Base-by-base conservation (phyloP, 495 filamentous ascomycete genomes). In the Talaromyces liani region DNA sequence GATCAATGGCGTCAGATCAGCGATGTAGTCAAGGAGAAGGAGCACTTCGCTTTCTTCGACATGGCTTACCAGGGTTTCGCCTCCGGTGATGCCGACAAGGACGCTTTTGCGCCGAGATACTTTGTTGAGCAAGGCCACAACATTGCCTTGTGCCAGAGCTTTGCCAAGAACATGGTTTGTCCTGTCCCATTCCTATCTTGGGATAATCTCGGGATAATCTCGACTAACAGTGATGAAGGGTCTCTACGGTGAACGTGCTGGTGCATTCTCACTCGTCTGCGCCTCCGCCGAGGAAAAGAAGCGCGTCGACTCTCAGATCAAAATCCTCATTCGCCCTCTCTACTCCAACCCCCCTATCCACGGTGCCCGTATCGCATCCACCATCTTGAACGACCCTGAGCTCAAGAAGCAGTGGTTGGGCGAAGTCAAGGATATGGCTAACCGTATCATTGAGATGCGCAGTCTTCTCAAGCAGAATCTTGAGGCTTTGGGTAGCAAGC, bases 51-150 rank as follows among this genome's bases (percentile, higher is more conserved):
- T 62, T 97, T 98, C 85, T 98, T 98, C 80, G 94, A 98, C 78
- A 98, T 98, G 94, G 94, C 94, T 65, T 98, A 98, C 84, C 93
- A 98, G 80, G 94, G 94, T 66, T 98, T 98, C 71, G 94, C 94
- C 60, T 92, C 88, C 65, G 94, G 94, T 64, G 87, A 95, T 79
- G 93, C 92, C 57, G 84, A 96, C 79, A 84, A 84, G 71, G 94
- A 98, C 76, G 94, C 94, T 64, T 98, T 95, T 69, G 89, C 94
- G 62, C 84, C 97, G 51, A 82, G 94, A 63, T 80, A 97, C 83
- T 98, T 98, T 71, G 85, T 97, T 72, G 84, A 88, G 76, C 81
- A 98, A 78, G 94, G 93, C 70, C 93, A 97, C 82, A 85, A 89
- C 73, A 87, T 95, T 69, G 86, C 84, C 71, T 85, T 98, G 65